Evolutionary conservation across 768 basidiomycete species (phyloP).

Genomic region (Gyrodon lividus): DNA sequence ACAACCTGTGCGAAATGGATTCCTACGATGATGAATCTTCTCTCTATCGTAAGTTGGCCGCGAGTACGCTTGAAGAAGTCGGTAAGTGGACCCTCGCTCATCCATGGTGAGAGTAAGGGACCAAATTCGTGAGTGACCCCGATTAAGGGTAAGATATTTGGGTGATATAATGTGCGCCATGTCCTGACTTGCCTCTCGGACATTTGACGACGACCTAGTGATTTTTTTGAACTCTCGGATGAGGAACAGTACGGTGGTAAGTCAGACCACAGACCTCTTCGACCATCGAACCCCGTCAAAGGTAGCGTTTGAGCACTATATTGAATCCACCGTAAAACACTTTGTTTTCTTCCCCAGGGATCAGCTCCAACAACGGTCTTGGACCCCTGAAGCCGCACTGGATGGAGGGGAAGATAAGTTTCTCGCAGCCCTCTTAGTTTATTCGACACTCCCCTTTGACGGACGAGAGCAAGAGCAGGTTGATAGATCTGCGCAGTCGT

Average conservation of each 20-base stretch:
- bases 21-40: slow-evolving; percentile 3
- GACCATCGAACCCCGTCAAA: slow-evolving; percentile 2
- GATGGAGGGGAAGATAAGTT: too few relatives aligned
- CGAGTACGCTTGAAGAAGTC: slow-evolving; percentile 7
- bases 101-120: slow-evolving; percentile 10
- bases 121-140: slow-evolving; percentile 11
- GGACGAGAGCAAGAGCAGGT: too few relatives aligned
- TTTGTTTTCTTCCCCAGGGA: slow-evolving; percentile 5
- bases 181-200: slow-evolving; percentile 7
- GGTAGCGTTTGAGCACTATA: not conserved
- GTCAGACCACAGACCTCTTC: slow-evolving; percentile 7
- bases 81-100: slow-evolving; percentile 10
- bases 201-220: slow-evolving; percentile 12
- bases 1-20: not conserved
- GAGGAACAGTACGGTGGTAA: too few relatives aligned
- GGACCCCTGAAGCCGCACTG: not conserved
- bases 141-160: slow-evolving; percentile 12
- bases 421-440: too few relatives aligned
- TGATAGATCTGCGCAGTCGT: too few relatives aligned
- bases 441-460: too few relatives aligned
- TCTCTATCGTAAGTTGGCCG: not conserved
- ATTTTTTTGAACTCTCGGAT: not conserved
- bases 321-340: slow-evolving; percentile 13
- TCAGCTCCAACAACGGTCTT: slow-evolving; percentile 2
- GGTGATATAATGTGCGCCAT: slow-evolving; percentile 7